phyloP scores from a whole-genome alignment of 169 alveolate species.

The Plasmodium malariae region DNA sequence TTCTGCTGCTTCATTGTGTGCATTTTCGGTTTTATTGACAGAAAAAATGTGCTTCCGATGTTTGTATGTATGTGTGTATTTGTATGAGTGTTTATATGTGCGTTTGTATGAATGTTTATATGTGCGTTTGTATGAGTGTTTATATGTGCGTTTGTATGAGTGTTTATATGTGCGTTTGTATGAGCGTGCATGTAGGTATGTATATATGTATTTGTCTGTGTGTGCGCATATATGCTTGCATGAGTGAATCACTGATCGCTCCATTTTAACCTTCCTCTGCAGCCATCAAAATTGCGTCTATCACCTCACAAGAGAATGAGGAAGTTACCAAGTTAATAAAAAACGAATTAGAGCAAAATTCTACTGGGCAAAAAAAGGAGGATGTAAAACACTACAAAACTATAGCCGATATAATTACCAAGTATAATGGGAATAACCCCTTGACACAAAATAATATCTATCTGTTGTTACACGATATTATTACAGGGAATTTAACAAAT shows the following conservation, averaged over 20 bases:
- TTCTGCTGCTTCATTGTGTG: too few relatives aligned
- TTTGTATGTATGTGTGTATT: too few relatives aligned
- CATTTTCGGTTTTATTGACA: too few relatives aligned
- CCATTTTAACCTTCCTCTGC: not conserved
- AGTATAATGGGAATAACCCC: not conserved
- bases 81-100: too few relatives aligned
- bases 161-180: too few relatives aligned
- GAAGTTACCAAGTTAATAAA: conserved; percentile 37
- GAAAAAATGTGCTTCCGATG: too few relatives aligned
- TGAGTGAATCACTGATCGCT: not conserved
- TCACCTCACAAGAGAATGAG: conserved; percentile 48
- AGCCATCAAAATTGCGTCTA: conserved; percentile 24
- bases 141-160: too few relatives aligned
- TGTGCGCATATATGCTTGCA: too few relatives aligned
- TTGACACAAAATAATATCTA: conserved; percentile 35
- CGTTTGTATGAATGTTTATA: too few relatives aligned
- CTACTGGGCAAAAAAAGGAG: not conserved
- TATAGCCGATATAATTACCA: conserved; percentile 15
- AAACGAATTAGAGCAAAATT: not conserved
- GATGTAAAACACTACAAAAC: conserved; percentile 18
- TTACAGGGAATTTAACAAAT: conserved; percentile 61
- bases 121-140: too few relatives aligned
- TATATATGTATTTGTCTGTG: too few relatives aligned
- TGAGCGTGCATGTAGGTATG: too few relatives aligned
- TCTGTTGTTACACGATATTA: conserved; percentile 24